Percentiles rank a stretch among this genome's conserved stretches.
These are phyloP conservation scores for Phaeoacremonium minimum DNA, from an alignment of 2,329 filamentous ascomycete species.

Conservation along the genomic window DNA sequence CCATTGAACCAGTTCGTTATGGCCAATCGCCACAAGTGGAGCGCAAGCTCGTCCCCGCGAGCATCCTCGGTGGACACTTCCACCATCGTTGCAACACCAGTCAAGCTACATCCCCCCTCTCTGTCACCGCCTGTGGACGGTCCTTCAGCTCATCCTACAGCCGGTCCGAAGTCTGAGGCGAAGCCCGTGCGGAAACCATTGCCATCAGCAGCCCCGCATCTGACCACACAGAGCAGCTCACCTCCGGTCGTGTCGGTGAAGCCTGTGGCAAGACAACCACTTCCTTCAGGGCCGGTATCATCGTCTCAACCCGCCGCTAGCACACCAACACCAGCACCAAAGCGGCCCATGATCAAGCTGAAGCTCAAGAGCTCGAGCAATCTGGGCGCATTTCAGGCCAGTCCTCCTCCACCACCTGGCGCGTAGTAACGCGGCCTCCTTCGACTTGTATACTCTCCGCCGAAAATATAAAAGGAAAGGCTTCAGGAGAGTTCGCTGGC, in stretches of 20 bases:
- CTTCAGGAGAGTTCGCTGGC: no score
- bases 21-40: not conserved
- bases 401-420: no score
- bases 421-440: no score
- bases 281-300: not conserved
- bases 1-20: not conserved
- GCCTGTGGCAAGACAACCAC: not conserved
- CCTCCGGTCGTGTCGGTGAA: not conserved
- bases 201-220: constrained; percentile 4
- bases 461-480: no score
- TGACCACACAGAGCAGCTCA: not conserved
- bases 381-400: no score
- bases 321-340: not conserved
- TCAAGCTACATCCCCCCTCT: not conserved
- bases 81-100: not conserved
- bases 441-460: no score
- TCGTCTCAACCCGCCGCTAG: not conserved
- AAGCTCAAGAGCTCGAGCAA: constrained; percentile 8
- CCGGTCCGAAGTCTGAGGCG: no score
- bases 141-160: not conserved
- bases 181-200: constrained; percentile 12
- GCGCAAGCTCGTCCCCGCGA: not conserved
- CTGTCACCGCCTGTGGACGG: not conserved
- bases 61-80: not conserved
- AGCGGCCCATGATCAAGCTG: constrained; percentile 6